These are phyloP conservation scores for Nemania bipapillata DNA, from an alignment of 2,329 filamentous ascomycete species.

Conservation along the genomic window DNA sequence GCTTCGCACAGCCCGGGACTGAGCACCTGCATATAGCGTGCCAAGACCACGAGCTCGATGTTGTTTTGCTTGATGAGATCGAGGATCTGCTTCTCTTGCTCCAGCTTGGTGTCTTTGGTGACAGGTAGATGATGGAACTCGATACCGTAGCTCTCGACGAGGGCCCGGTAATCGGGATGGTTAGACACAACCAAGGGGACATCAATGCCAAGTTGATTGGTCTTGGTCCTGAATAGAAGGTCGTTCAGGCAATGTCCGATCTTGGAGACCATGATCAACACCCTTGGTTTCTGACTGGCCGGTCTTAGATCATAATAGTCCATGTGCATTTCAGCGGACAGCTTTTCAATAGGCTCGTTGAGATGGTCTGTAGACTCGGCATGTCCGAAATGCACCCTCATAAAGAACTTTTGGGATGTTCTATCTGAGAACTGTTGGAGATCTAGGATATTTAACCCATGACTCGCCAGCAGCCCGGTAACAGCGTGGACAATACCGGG, in stretches of 20 bases:
- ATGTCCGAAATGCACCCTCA: constrained; percentile 84
- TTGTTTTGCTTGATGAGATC: constrained; percentile 74
- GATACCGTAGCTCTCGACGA: constrained; percentile 79
- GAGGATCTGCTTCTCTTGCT: constrained; percentile 77
- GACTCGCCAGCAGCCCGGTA: constrained; percentile 77
- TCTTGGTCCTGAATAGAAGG: constrained; percentile 80
- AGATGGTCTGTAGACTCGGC: constrained; percentile 64
- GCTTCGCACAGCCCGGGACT: constrained; percentile 77
- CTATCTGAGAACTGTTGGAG: constrained; percentile 86
- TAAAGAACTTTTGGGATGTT: constrained; percentile 80
- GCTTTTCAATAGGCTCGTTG: constrained; percentile 65
- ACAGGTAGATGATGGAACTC: constrained; percentile 85
- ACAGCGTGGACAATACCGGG: constrained; percentile 87
- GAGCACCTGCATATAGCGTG: constrained; percentile 89
- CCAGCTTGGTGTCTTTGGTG: constrained; percentile 77
- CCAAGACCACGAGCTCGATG: constrained; percentile 82
- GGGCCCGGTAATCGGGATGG: constrained; percentile 75
- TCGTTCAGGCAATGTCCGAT: constrained; percentile 88
- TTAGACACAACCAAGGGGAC: constrained; percentile 84
- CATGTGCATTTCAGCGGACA: constrained; percentile 73
- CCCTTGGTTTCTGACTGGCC: constrained; percentile 74
- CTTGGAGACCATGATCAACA: constrained; percentile 90
- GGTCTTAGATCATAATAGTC: constrained; percentile 74
- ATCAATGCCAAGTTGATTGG: constrained; percentile 78
- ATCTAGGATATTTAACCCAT: constrained; percentile 83